These are phyloP conservation scores for Apocynum venetum DNA, from an alignment of 257 asterid species.

Conservation along the genomic window DNA sequence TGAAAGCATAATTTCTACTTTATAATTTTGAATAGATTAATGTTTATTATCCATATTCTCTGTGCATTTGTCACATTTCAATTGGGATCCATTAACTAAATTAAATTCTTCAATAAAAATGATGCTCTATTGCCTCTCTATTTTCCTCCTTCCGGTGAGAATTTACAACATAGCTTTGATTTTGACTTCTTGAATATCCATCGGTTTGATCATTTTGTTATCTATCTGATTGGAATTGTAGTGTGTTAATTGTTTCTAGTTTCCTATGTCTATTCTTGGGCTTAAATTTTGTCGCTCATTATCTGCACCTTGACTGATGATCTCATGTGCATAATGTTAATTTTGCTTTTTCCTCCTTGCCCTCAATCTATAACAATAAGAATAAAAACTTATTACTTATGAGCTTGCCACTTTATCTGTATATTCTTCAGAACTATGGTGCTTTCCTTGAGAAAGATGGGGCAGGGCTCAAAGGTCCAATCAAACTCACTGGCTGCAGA, in stretches of 20 bases:
- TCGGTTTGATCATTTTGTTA: background rate
- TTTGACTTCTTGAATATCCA: background rate
- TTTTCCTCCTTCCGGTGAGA: background rate
- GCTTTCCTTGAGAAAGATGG: constrained; percentile 96
- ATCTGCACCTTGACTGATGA: background rate
- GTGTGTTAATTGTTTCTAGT: background rate
- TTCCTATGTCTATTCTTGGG: background rate
- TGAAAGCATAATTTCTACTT: constrained; percentile 6
- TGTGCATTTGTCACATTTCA: background rate
- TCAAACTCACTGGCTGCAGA: constrained; percentile 60
- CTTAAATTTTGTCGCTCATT: background rate
- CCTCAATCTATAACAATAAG: background rate
- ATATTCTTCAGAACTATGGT: constrained; percentile 69
- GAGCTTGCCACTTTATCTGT: background rate
- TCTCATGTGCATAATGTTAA: too few relatives aligned
- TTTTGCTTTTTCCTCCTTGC: too few relatives aligned
- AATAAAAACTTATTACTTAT: background rate
- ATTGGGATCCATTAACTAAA: background rate
- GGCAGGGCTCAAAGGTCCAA: constrained; percentile 80
- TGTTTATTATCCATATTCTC: background rate
- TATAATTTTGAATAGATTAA: constrained; percentile 9
- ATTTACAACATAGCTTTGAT: background rate
- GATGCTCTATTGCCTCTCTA: background rate
- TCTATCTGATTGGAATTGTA: background rate
- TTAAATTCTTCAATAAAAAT: background rate